phyloP scores from a whole-genome alignment of 2,329 filamentous ascomycete genomes.

The Alternaria metachromatica region DNA sequence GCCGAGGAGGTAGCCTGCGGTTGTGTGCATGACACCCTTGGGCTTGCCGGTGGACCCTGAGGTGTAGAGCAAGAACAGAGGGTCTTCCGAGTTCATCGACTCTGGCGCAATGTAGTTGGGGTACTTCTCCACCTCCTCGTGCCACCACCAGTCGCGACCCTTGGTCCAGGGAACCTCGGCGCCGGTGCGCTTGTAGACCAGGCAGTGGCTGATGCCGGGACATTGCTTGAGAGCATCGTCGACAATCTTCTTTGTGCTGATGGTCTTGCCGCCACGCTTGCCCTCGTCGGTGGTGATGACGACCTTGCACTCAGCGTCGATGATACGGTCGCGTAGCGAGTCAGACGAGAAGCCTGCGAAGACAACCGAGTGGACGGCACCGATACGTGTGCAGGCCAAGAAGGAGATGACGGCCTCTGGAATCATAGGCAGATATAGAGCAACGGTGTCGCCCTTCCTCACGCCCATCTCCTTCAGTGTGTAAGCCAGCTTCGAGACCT shows the following conservation, averaged over 20 bases:
- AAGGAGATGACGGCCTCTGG: slow-evolving; percentile 92
- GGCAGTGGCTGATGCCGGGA: slow-evolving; percentile 80
- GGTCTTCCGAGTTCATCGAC: slow-evolving; percentile 90
- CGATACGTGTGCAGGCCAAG: slow-evolving; percentile 88
- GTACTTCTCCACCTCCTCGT: slow-evolving; percentile 98
- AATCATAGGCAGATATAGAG: slow-evolving; percentile 98
- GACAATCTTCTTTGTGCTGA: slow-evolving; percentile 98
- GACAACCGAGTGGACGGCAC: slow-evolving; percentile 94
- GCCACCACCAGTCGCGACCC: slow-evolving; percentile 95
- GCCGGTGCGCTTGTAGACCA: slow-evolving; percentile 95
- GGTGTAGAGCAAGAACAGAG: slow-evolving; percentile 96
- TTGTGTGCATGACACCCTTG: slow-evolving; percentile 99
- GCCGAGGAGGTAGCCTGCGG: slow-evolving; percentile 91
- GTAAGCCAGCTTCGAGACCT: slow-evolving; percentile 88
- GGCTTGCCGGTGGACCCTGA: slow-evolving; percentile 98
- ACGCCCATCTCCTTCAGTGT: slow-evolving; percentile 95
- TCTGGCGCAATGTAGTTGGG: slow-evolving; percentile 90
- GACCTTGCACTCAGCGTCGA: slow-evolving; percentile 88
- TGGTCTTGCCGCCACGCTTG: slow-evolving; percentile 95
- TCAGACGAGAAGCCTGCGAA: slow-evolving; percentile 98
- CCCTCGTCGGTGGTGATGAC: slow-evolving; percentile 98
- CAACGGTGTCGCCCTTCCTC: slow-evolving; percentile 95
- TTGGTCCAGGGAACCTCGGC: slow-evolving; percentile 89
- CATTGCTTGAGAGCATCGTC: slow-evolving; percentile 97
- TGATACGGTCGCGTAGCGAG: slow-evolving; percentile 91